Percentiles rank a stretch among this genome's conserved stretches.
phyloP scores from a whole-genome alignment of 352 stramenopile species.

The Thalassiosira livingstoniorum region DNA sequence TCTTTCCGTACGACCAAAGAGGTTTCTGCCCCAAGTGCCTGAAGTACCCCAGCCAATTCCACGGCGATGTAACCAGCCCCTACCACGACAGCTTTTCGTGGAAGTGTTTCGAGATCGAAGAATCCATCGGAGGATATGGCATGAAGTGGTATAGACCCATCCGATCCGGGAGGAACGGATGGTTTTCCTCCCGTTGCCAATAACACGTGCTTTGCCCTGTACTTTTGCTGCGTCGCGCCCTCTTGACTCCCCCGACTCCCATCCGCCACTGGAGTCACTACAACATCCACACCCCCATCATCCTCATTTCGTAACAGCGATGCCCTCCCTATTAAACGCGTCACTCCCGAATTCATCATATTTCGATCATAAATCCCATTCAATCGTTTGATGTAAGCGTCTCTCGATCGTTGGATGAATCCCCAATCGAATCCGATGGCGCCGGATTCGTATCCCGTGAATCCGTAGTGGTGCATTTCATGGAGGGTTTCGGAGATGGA shows the following conservation, averaged over 20 bases:
- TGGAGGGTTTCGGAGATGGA: constrained; percentile 73
- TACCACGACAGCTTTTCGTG: constrained; percentile 93
- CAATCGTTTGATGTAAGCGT: constrained; percentile 93
- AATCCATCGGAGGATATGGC: constrained; percentile 95
- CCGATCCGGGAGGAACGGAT: constrained; percentile 75
- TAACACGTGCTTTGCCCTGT: constrained; percentile 91
- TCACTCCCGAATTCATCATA: constrained; percentile 91
- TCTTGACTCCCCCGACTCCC: constrained; percentile 13
- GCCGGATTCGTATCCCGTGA: constrained; percentile 68
- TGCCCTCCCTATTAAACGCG: constrained; percentile 88
- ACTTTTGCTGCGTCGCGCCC: constrained; percentile 16
- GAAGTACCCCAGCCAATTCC: constrained; percentile 96
- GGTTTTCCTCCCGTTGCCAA: constrained; percentile 93
- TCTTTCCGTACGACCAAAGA: constrained; percentile 84
- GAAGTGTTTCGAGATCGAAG: constrained; percentile 92
- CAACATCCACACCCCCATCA: constrained; percentile 55
- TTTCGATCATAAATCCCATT: constrained; percentile 96
- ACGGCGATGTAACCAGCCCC: constrained; percentile 98
- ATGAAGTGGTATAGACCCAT: constrained; percentile 87
- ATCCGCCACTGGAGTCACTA: constrained; percentile 50
- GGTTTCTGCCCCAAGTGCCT: constrained; percentile 91
- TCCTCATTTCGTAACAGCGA: constrained; percentile 72
- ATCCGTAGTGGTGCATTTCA: constrained; percentile 75
- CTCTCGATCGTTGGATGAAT: constrained; percentile 91
- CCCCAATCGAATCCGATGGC: constrained; percentile 90